These are phyloP conservation scores for Blastobotrys attinorum DNA, from an alignment of 805 yeast species.

Conservation along the genomic window DNA sequence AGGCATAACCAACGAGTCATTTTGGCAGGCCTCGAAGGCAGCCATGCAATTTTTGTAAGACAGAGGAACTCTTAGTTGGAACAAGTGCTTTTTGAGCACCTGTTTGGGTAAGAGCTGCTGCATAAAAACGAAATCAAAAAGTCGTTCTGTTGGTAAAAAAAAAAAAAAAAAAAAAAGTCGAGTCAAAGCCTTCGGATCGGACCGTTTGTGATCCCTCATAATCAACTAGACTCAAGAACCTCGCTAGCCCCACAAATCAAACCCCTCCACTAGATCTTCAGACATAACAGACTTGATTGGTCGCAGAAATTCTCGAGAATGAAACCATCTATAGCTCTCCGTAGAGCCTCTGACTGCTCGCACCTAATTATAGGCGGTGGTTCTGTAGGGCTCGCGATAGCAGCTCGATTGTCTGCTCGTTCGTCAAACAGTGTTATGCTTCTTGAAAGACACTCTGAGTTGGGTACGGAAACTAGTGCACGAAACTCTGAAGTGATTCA, in stretches of 20 bases:
- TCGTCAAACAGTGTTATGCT: conserved; percentile 48
- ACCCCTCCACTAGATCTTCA: no score
- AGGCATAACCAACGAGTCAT: conserved; percentile 30
- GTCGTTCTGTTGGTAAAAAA: no score
- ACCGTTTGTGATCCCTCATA: no score
- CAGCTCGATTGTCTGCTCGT: conserved; percentile 50
- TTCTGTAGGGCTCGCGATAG: conserved; percentile 75
- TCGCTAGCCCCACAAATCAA: no score
- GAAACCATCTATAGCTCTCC: not conserved
- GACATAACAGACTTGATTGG: no score
- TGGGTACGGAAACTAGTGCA: conserved; percentile 81
- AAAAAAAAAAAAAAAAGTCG: no score
- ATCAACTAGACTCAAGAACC: no score
- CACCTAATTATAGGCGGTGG: conserved; percentile 82
- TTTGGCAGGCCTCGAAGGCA: conserved; percentile 17
- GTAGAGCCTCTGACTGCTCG: conserved; percentile 40
- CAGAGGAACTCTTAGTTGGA: conserved; percentile 20
- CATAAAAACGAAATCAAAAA: no score
- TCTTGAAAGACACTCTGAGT: conserved; percentile 55
- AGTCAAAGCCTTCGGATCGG: no score
- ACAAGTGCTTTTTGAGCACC: conserved; percentile 19
- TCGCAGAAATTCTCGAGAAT: not conserved
- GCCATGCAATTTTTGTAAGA: conserved; percentile 15
- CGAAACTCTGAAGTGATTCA: conserved; percentile 90
- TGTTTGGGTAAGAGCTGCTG: conserved; percentile 7